phyloP scores from a whole-genome alignment of 1,284 basidiomycete genomes.

The Waitea zeae region DNA sequence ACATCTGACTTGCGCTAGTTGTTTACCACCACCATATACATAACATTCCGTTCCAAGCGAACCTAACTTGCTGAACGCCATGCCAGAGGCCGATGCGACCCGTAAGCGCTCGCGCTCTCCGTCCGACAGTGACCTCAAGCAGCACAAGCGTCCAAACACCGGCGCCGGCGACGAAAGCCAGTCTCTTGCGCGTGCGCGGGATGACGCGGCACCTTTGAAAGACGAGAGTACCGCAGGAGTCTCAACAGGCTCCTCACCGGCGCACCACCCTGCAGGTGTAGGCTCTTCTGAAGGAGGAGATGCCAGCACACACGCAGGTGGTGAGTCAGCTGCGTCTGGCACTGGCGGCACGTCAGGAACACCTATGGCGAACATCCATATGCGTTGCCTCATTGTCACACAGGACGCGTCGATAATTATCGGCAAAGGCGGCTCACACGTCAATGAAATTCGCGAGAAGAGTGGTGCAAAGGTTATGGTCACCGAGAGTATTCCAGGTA shows the following conservation, averaged over 20 bases:
- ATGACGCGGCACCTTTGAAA: slow-evolving; percentile 13
- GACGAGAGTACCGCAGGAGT: slow-evolving; percentile 41
- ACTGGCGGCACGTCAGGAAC: slow-evolving; percentile 14
- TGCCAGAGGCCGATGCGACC: slow-evolving; percentile 66
- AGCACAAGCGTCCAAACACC: slow-evolving; percentile 68
- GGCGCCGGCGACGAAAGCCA: slow-evolving; percentile 45
- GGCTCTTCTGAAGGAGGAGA: slow-evolving; percentile 10
- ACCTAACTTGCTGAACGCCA: too few relatives aligned
- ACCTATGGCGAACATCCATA: slow-evolving; percentile 70
- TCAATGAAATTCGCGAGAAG: slow-evolving; percentile 98
- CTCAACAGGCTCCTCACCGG: slow-evolving; percentile 29
- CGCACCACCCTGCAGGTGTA: slow-evolving; percentile 13
- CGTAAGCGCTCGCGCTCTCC: slow-evolving; percentile 76
- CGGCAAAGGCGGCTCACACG: slow-evolving; percentile 89
- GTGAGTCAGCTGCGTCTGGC: slow-evolving; percentile 25
- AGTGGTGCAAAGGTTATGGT: slow-evolving; percentile 91
- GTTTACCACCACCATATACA: too few relatives aligned
- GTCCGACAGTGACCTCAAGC: slow-evolving; percentile 61
- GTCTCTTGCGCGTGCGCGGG: slow-evolving; percentile 9
- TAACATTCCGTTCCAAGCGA: too few relatives aligned
- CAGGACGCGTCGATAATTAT: slow-evolving; percentile 99
- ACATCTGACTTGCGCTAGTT: too few relatives aligned
- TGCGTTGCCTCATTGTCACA: slow-evolving; percentile 95
- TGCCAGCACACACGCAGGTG: slow-evolving; percentile 15
- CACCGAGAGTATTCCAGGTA: slow-evolving; percentile 92